Evolutionary conservation across 2,329 filamentous ascomycete species (phyloP).

Genomic region (Aspergillus sp.): DNA sequence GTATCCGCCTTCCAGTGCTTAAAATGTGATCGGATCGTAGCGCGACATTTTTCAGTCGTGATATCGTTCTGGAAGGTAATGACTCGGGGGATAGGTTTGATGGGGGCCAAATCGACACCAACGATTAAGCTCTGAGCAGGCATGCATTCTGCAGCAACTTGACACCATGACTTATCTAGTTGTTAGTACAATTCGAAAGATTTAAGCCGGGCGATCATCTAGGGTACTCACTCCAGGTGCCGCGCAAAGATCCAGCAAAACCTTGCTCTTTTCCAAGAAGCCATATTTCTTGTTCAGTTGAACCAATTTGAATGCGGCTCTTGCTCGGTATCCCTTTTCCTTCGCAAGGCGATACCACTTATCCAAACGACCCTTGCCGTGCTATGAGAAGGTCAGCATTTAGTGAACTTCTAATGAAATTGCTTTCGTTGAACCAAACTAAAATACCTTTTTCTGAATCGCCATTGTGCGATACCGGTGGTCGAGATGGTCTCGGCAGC

Average conservation of each 20-base stretch:
- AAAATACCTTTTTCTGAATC: conserved; percentile 81
- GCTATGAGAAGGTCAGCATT: conserved; percentile 48
- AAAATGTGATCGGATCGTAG: conserved; percentile 82
- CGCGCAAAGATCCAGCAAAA: conserved; percentile 94
- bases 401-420: not conserved
- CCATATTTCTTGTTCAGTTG: conserved; percentile 99
- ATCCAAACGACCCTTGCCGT: conserved; percentile 96
- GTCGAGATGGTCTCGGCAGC: conserved; percentile 26
- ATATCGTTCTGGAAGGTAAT: conserved; percentile 98
- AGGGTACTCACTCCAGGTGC: conserved; percentile 73
- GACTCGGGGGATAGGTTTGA: conserved; percentile 90
- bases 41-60: conserved; percentile 91
- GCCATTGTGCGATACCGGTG: conserved; percentile 63
- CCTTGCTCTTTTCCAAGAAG: conserved; percentile 95
- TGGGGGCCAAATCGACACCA: conserved; percentile 90
- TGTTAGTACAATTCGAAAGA: conserved; percentile 20
- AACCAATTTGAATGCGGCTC: conserved; percentile 96
- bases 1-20: conserved; percentile 97
- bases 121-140: conserved; percentile 85
- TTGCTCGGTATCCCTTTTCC: conserved; percentile 93
- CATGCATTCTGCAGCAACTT: conserved; percentile 95
- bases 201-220: not conserved
- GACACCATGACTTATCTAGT: conserved; percentile 75
- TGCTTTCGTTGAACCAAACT: conserved; percentile 6
- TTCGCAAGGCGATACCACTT: conserved; percentile 99